Percentiles rank a stretch among this genome's conserved stretches.
Conservation (phyloP, 495 filamentous ascomycete species). For the Arthonia radiata region DNA sequence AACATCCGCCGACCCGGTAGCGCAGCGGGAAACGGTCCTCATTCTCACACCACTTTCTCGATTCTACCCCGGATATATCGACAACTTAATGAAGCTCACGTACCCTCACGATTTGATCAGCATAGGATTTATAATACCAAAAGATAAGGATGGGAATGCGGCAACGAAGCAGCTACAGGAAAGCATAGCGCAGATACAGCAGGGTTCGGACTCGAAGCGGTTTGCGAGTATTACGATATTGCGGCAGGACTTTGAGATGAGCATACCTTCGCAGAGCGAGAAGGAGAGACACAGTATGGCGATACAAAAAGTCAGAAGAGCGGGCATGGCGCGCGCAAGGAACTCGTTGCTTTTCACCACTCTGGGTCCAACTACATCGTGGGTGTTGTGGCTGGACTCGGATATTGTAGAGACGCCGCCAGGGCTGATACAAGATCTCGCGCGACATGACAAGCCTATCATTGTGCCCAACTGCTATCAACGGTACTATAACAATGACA, state of each 20-base stretch:
- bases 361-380: conserved; percentile 72
- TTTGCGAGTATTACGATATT: conserved; percentile 86
- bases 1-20: conserved; percentile 43
- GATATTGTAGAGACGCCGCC: conserved; percentile 79
- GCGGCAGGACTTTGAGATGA: conserved; percentile 80
- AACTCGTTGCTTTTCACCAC: conserved; percentile 96
- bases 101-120: conserved; percentile 91
- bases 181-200: conserved; percentile 62
- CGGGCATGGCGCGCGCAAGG: conserved; percentile 76
- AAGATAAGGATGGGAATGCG: conserved; percentile 63
- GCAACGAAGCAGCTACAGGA: conserved; percentile 63
- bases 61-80: conserved; percentile 91
- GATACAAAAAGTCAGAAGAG: conserved; percentile 66
- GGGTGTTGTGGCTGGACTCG: conserved; percentile 89
- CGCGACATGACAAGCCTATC: conserved; percentile 58
- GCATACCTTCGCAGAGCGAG: conserved; percentile 57
- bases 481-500: conserved; percentile 50
- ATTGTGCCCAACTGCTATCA: conserved; percentile 94
- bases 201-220: conserved; percentile 47
- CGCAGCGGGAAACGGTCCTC: conserved; percentile 62
- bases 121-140: conserved; percentile 88
- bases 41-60: conserved; percentile 78
- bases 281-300: conserved; percentile 68
- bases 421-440: conserved; percentile 78
- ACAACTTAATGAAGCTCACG: conserved; percentile 58